These are phyloP conservation scores for Meredithiella fracta DNA, from an alignment of 2,329 filamentous ascomycete species.

Conservation along the genomic window DNA sequence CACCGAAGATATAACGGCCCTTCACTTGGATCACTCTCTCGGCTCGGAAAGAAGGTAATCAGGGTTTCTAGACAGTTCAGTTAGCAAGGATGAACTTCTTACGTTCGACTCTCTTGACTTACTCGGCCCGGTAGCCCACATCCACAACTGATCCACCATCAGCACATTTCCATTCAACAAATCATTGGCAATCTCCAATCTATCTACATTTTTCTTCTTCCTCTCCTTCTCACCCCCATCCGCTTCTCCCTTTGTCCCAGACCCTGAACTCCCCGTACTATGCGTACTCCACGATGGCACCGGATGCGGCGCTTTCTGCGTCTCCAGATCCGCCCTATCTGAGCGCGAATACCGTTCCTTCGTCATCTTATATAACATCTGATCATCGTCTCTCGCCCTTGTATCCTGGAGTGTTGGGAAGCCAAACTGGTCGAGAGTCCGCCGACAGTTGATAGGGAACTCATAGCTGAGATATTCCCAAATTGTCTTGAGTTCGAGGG, in stretches of 20 bases:
- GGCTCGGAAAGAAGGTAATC: slow-evolving; percentile 37
- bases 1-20: slow-evolving; percentile 42
- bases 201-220: slow-evolving; percentile 1
- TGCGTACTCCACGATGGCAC: neutral
- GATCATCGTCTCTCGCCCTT: slow-evolving; percentile 43
- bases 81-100: neutral
- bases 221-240: neutral
- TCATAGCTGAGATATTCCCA: slow-evolving; percentile 47
- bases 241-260: neutral
- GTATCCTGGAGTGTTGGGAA: slow-evolving; percentile 47
- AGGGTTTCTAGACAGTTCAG: slow-evolving; percentile 28
- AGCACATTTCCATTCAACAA: slow-evolving; percentile 39
- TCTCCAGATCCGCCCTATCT: slow-evolving; percentile 2
- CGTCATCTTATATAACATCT: slow-evolving; percentile 51
- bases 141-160: slow-evolving; percentile 53
- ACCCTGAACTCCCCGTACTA: neutral
- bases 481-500: slow-evolving; percentile 41
- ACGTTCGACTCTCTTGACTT: slow-evolving; percentile 17
- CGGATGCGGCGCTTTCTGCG: slow-evolving; percentile 2
- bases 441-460: slow-evolving; percentile 42
- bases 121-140: slow-evolving; percentile 41
- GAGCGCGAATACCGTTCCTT: slow-evolving; percentile 25
- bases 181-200: slow-evolving; percentile 21
- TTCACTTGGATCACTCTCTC: slow-evolving; percentile 37
- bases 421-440: slow-evolving; percentile 47